Conservation (phyloP, 2,329 filamentous ascomycete genomes). For the Trichoderma polysporum region DNA sequence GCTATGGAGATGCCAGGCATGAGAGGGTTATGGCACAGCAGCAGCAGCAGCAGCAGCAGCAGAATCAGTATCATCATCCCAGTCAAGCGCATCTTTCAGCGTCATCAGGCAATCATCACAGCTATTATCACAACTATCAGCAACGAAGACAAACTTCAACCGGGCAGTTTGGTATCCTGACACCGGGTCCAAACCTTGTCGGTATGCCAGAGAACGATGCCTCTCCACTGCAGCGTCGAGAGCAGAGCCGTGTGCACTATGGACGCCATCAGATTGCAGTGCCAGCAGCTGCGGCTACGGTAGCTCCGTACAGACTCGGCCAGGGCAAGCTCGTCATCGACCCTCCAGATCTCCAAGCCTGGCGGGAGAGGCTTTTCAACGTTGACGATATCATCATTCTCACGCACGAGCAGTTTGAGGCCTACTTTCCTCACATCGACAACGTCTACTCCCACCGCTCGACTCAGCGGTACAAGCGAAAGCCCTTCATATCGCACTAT, state of each 20-base stretch:
- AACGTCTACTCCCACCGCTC: conserved; percentile 84
- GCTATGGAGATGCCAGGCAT: background rate
- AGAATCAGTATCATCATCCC: conserved; percentile 15
- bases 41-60: background rate
- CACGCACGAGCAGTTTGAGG: conserved; percentile 76
- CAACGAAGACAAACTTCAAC: background rate
- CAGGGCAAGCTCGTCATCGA: conserved; percentile 13
- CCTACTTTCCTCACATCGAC: conserved; percentile 80
- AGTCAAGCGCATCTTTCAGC: background rate
- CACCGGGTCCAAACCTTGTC: conserved; percentile 22
- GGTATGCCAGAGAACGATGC: background rate
- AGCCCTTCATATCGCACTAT: conserved; percentile 80
- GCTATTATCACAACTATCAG: conserved; percentile 17
- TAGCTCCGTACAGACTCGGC: conserved; percentile 6
- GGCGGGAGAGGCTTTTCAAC: conserved; percentile 72
- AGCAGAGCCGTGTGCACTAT: background rate
- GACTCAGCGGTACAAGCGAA: conserved; percentile 77
- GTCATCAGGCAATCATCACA: background rate
- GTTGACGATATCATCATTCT: conserved; percentile 72
- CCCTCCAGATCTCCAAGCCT: conserved; percentile 55
- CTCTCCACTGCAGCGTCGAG: background rate
- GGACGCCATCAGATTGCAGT: background rate
- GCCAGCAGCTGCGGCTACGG: background rate
- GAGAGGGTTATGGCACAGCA: background rate
- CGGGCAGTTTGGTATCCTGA: conserved; percentile 49